Conservation (phyloP, 192 early-diverging fungal species). For the Spinellus fusiger region DNA sequence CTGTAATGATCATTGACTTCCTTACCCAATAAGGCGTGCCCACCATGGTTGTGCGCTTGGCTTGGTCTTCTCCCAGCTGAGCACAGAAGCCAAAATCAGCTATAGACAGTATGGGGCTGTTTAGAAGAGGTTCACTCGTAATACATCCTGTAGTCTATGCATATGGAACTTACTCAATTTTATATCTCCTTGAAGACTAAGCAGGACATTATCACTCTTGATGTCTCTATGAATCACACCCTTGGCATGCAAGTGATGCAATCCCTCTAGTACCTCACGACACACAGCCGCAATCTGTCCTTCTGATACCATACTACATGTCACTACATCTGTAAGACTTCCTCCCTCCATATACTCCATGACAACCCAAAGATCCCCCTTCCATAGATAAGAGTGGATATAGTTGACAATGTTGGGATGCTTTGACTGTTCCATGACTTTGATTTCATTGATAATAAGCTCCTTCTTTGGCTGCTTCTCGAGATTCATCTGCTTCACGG, state of each 20-base stretch:
- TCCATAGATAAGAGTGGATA: conserved; percentile 76
- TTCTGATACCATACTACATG: conserved; percentile 75
- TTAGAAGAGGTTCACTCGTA: not conserved
- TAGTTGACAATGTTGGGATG: conserved; percentile 88
- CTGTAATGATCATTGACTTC: not conserved
- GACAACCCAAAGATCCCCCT: conserved; percentile 84
- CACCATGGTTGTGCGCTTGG: conserved; percentile 80
- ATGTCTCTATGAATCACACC: conserved; percentile 86
- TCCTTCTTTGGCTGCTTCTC: conserved; percentile 96
- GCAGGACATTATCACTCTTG: conserved; percentile 80
- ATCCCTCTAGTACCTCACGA: conserved; percentile 65
- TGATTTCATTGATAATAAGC: conserved; percentile 90
- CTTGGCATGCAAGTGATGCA: conserved; percentile 70
- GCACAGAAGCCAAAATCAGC: conserved; percentile 90
- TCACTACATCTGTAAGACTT: conserved; percentile 78
- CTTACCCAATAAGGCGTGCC: conserved; percentile 83
- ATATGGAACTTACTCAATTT: conserved; percentile 54
- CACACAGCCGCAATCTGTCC: conserved; percentile 84
- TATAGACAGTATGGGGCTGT: conserved; percentile 14
- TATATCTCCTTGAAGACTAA: conserved; percentile 61
- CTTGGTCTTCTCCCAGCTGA: conserved; percentile 61
- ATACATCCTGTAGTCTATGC: not conserved
- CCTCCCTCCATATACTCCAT: conserved; percentile 96
- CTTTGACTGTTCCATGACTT: conserved; percentile 78
- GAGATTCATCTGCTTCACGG: conserved; percentile 96